phyloP scores from a whole-genome alignment of 1,284 basidiomycete genomes.

The Hemileia vastatrix region DNA sequence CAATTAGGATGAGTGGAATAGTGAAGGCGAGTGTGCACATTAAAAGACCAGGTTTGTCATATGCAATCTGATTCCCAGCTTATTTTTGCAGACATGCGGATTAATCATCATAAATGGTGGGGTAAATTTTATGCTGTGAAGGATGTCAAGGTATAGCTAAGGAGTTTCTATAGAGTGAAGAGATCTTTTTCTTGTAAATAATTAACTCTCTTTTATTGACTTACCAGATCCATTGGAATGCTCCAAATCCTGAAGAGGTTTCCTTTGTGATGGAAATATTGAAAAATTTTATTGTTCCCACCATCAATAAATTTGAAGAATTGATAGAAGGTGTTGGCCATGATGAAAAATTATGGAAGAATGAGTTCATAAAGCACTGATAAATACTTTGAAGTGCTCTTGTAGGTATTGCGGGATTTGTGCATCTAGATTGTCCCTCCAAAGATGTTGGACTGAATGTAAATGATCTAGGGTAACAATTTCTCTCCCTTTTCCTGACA shows the following conservation, averaged over 20 bases:
- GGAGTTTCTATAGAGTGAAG: not conserved
- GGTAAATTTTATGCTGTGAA: constrained; percentile 68
- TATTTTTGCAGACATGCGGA: constrained; percentile 55
- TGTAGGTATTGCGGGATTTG: too few species aligned
- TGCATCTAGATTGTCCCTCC: too few species aligned
- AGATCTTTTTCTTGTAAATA: not conserved
- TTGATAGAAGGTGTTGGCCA: too few species aligned
- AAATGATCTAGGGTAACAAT: too few species aligned
- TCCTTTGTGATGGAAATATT: constrained; percentile 70
- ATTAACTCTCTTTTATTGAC: not conserved
- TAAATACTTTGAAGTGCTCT: too few species aligned
- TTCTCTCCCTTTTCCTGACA: too few species aligned
- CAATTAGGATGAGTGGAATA: constrained; percentile 71
- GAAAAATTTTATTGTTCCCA: constrained; percentile 56
- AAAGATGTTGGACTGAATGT: too few species aligned
- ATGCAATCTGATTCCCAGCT: not conserved
- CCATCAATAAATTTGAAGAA: too few species aligned
- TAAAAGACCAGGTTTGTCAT: not conserved
- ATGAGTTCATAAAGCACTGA: too few species aligned
- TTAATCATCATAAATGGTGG: constrained; percentile 67
- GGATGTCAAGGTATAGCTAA: constrained; percentile 57
- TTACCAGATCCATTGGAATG: constrained; percentile 70
- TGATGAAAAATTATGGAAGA: constrained; percentile 15
- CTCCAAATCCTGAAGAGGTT: constrained; percentile 65
- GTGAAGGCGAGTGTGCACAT: constrained; percentile 55